Evolutionary conservation across 306 rosid species (phyloP).

Genomic region (Prunus campanulata): DNA sequence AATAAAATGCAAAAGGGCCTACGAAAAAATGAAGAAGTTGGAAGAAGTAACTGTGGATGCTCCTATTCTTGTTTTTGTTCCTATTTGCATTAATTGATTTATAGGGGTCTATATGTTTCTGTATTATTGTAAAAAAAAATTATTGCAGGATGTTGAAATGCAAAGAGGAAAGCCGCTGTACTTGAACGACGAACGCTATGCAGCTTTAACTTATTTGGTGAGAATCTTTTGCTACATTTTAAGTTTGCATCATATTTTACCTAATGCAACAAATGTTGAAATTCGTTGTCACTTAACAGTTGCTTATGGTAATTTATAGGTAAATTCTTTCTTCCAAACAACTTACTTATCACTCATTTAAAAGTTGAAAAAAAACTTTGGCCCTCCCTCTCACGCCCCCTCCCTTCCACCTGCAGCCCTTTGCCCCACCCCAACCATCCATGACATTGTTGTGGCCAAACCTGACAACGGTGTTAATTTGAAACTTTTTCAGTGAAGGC

Average conservation of each 20-base stretch:
- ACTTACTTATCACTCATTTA: not conserved
- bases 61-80: not conserved
- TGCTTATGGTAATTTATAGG: not conserved
- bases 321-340: not conserved
- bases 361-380: not conserved
- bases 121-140: not conserved
- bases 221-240: not conserved
- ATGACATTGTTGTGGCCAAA: not conserved
- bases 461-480: not conserved
- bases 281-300: not conserved
- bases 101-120: not conserved
- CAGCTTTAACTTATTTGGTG: slow-evolving; percentile 87
- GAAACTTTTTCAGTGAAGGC: not conserved
- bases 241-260: not conserved
- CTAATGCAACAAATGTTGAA: not conserved
- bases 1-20: not conserved
- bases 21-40: not conserved
- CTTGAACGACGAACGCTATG: slow-evolving; percentile 89
- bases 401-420: not conserved
- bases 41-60: not conserved
- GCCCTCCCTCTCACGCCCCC: not conserved
- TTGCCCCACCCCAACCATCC: not conserved
- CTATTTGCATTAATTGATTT: not conserved
- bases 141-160: slow-evolving; percentile 75
- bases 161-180: slow-evolving; percentile 84